Percentiles rank a stretch among this genome's conserved stretches.
These are phyloP conservation scores for Tolypocladium inflatum DNA, from an alignment of 2,329 filamentous ascomycete species.

Conservation along the genomic window DNA sequence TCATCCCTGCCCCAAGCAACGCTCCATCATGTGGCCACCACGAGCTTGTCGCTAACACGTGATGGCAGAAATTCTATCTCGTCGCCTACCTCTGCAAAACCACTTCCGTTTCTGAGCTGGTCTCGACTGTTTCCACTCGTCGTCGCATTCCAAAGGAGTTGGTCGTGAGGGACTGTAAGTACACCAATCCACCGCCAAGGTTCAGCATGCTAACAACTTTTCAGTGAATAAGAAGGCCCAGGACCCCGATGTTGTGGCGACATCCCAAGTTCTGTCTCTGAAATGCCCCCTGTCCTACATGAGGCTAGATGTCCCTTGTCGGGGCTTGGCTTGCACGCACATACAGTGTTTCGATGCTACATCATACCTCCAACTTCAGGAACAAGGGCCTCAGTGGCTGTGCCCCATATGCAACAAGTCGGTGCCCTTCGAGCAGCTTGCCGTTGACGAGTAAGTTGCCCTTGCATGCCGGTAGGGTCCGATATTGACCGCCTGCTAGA, in stretches of 20 bases:
- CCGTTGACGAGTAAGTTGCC: slow-evolving; percentile 68
- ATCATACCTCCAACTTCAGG: slow-evolving; percentile 86
- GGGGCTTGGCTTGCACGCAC: slow-evolving; percentile 72
- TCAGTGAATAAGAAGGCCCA: slow-evolving; percentile 71
- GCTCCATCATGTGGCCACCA: neutral
- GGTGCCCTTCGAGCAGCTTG: slow-evolving; percentile 71
- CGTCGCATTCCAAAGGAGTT: slow-evolving; percentile 70
- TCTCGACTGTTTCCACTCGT: slow-evolving; percentile 53
- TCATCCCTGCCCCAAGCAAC: too few relatives aligned
- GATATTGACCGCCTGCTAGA: slow-evolving; percentile 27
- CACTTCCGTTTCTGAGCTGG: slow-evolving; percentile 62
- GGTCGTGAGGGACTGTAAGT: slow-evolving; percentile 76
- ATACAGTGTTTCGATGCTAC: slow-evolving; percentile 92
- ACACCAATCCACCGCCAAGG: neutral
- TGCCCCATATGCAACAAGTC: slow-evolving; percentile 88
- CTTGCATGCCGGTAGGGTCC: neutral
- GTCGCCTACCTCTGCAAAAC: slow-evolving; percentile 67
- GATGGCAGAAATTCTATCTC: slow-evolving; percentile 58
- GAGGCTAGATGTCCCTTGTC: slow-evolving; percentile 69
- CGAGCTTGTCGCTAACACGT: slow-evolving; percentile 8
- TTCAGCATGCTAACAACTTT: neutral
- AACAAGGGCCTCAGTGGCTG: slow-evolving; percentile 94
- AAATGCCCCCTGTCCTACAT: slow-evolving; percentile 89
- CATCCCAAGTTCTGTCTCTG: slow-evolving; percentile 78
- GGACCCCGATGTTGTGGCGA: slow-evolving; percentile 83